These are phyloP conservation scores for Pleurotus cornucopiae DNA, from an alignment of 768 basidiomycete species.

Conservation along the genomic window DNA sequence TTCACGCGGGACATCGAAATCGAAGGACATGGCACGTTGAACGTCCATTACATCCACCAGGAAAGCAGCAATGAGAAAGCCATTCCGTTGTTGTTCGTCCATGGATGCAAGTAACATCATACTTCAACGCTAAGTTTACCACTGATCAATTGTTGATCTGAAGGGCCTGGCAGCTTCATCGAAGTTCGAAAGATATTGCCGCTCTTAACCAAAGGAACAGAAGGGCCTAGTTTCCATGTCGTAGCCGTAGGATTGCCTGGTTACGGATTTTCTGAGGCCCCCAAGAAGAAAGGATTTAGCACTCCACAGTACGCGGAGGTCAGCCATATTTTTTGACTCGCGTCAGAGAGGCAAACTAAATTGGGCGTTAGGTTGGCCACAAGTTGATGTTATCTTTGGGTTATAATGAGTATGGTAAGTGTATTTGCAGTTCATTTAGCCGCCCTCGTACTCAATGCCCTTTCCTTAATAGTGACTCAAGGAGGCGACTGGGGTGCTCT, in stretches of 20 bases:
- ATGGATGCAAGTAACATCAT: slow-evolving; percentile 40
- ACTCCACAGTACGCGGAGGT: slow-evolving; percentile 46
- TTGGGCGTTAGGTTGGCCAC: slow-evolving; percentile 30
- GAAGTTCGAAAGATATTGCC: slow-evolving; percentile 58
- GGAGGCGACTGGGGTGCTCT: slow-evolving; percentile 28
- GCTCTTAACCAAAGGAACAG: slow-evolving; percentile 36
- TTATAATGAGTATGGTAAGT: slow-evolving; percentile 41
- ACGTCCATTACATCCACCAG: slow-evolving; percentile 58
- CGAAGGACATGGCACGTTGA: slow-evolving; percentile 36
- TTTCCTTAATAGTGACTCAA: slow-evolving; percentile 31
- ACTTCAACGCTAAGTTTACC: neutral
- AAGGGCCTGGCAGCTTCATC: slow-evolving; percentile 61
- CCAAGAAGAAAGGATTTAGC: slow-evolving; percentile 47
- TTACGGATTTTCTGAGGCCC: slow-evolving; percentile 58
- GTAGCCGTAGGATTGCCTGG: slow-evolving; percentile 57
- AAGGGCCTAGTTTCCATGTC: slow-evolving; percentile 58
- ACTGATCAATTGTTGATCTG: neutral
- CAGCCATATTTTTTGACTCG: slow-evolving; percentile 7
- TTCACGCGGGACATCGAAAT: slow-evolving; percentile 49
- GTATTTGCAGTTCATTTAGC: neutral
- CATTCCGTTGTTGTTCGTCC: slow-evolving; percentile 57
- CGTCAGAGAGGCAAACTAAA: too few species aligned
- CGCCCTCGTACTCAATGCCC: neutral
- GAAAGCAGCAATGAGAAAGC: slow-evolving; percentile 39
- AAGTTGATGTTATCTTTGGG: slow-evolving; percentile 47